Percentiles rank a stretch among this genome's conserved stretches.
Evolutionary conservation across 257 asterid genomes (phyloP).

Genomic region (Solanum clarkiae): DNA sequence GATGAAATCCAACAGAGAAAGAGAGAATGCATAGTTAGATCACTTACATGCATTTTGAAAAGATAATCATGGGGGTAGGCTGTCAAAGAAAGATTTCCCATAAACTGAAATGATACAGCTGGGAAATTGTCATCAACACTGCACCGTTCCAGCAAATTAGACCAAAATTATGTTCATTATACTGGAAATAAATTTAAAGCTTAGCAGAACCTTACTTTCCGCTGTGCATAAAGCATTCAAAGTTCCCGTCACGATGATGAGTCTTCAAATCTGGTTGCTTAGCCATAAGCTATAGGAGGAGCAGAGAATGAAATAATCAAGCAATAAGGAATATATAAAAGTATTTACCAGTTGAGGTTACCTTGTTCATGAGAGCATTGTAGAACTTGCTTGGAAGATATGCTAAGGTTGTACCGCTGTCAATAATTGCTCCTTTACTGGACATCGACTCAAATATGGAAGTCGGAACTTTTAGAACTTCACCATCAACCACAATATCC

Average conservation of each 20-base stretch:
- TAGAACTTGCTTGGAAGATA: slow-evolving; percentile 69
- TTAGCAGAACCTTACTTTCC: slow-evolving; percentile 38
- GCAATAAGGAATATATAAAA: not conserved
- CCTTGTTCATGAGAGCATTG: slow-evolving; percentile 39
- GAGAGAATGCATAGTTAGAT: not conserved
- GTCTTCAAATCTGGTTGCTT: slow-evolving; percentile 39
- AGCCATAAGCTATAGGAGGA: slow-evolving; percentile 33
- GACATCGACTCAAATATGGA: slow-evolving; percentile 26
- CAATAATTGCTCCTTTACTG: slow-evolving; percentile 51
- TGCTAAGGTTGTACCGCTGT: slow-evolving; percentile 90
- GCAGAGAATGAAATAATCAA: not conserved
- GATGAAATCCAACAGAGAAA: not conserved
- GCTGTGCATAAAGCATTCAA: slow-evolving; percentile 31
- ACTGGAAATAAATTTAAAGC: not conserved
- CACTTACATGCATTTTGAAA: not conserved
- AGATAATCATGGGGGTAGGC: slow-evolving; percentile 18
- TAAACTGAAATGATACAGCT: slow-evolving; percentile 10
- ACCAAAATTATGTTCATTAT: not conserved
- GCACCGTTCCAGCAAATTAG: not conserved
- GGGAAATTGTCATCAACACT: slow-evolving; percentile 13
- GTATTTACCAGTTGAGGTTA: slow-evolving; percentile 6
- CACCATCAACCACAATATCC: slow-evolving; percentile 69
- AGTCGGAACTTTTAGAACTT: slow-evolving; percentile 43
- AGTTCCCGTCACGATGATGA: slow-evolving; percentile 35
- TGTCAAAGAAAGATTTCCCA: not conserved